Base-by-base conservation (phyloP, 1,284 basidiomycete species). In the Papiliotrema fonsecae region DNA sequence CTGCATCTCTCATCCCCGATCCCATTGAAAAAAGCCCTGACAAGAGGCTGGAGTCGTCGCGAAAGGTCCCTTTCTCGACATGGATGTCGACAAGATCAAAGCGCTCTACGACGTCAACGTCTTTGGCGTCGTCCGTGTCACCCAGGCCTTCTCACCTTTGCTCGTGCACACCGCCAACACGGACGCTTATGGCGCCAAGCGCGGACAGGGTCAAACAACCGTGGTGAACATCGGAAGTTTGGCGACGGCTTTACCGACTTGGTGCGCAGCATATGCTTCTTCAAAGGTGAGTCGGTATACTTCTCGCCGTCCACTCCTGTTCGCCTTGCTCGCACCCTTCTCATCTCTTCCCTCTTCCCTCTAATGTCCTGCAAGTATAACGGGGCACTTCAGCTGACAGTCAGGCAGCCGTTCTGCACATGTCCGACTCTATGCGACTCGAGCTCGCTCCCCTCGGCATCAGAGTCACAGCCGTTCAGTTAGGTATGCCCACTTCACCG, bases 211-310 rank as follows among this genome's bases (percentile, higher is more conserved):
- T 14, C 21, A 24, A 24, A 35, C 22, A 6, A 16, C 18, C 16
- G 45, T 61, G 19, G 19, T 64, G 38, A 64, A 64, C 31, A 47
- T 62, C 31, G 58, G 57, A 6, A 52, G 45, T 35, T 50, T 49
- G 6, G 44, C 48, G 3, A 16, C 38, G 4, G 32, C 41, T 16
- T 50, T 50, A 19, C 14, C 38, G 11, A 54, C 58, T 4, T 61
- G 46, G 46, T 37, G 54, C 14, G 53, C 26, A 9, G 47, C 44
- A 7, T 64, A 58, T 39, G 46, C 30, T 10, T 27, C 44, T 21
- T 42, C 50, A 34, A 60, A 59, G 50, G 57, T 56, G 25, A 35
- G 56, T 45, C 21, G 6, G 11, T 44, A 18, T n/a, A n/a, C n/a
- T n/a, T n/a, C n/a, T n/a, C n/a, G n/a, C n/a, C n/a, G n/a, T n/a